Evolutionary conservation across 208 protist genomes (phyloP), one percentile per base, ranked within the genome.

Genomic region (Novymonas esmeraldas): DNA sequence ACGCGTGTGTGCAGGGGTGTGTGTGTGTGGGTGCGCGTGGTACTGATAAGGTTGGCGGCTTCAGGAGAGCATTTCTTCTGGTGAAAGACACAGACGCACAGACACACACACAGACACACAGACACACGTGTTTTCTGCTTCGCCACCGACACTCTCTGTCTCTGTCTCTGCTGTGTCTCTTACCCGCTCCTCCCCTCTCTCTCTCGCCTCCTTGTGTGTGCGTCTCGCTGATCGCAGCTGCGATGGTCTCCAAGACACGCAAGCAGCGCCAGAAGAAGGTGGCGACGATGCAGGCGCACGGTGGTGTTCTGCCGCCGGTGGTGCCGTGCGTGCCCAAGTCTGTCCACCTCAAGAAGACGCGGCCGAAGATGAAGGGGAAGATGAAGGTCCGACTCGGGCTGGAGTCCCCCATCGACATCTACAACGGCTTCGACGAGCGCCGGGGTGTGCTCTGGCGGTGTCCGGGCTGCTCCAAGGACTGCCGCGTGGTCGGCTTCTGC

Each of bases 381-480:
- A 86, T 87, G 71, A 96, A 96, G 75, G 93, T 96, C 52, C 88
- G 92, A 22, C 81, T 96, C 7, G 92, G 92, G 13, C 81, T 93
- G 13, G 92, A 94, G 64, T 84, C 64, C 49, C 89, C 85, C 1
- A 70, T 91, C 14, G 87, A 96, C 54, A 92, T 96, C 56, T 96
- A 96, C 68, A 81, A 71, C 36, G 87, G 88, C 22, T 93, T 96
- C 41, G 92, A 96, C 36, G 85, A 92, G 24, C 74, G 80, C 61
- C 87, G 91, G 64, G 92, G 92, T 20, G 87, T 96, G 24, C 65
- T 89, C 22, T 96, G 92, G 89, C 63, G 64, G 28, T 96, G 92
- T 76, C 82, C 88, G 16, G 83, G 10, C 11, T 96, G 92, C 61
- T 45, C 45, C 13, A 80, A 81, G 59, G 82, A 85, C 52, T 81